Evolutionary conservation across 2,329 filamentous ascomycete genomes (phyloP), one percentile per base, ranked within the genome.

Genomic region (Phoma herbarum): DNA sequence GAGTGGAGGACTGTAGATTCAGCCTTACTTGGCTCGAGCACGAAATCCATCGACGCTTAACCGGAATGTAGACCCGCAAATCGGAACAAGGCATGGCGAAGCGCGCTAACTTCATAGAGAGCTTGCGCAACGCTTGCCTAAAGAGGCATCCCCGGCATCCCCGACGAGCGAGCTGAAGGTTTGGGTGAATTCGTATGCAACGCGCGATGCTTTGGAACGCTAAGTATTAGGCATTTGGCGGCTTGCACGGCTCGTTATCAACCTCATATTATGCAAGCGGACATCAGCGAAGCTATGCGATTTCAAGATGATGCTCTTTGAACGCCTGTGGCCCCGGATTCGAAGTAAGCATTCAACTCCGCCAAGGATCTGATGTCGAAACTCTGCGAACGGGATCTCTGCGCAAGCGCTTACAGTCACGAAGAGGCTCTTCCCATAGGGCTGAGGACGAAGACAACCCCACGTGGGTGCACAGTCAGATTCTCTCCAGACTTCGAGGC

Each of bases 381-480:
- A 49, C 57, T 61, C 58, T 61, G 60, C 61, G 52, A 59, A 53
- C 67, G 67, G 66, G 62, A 61, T 46, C 59, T 58, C 33, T 64
- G 67, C 67, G 57, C 67, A 68, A 69, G 67, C 63, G 68, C 68
- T 70, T 65, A 70, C 68, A 56, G 18, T 58, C 58, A 63, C 60
- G 61, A 66, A 57, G 61, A 62, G 62, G 61, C 58, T 61, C 51
- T 46, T 42, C 45, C 28, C 48, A 54, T 61, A 69, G 62, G 66
- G 66, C 65, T 69, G 62, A 61, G 22, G 55, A 52, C 11, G 42
- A 45, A 48, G 48, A 42, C 29, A 42, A 49, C 39, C 57, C 64
- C 63, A 64, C 64, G 58, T 58, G 64, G 63, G 52, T 22, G 26
- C 31, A 42, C 23, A 57, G 52, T 57, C 52, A 60, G 53, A 51